Evolutionary conservation across 768 basidiomycete species (phyloP).

Genomic region (Tricholomella constricta): DNA sequence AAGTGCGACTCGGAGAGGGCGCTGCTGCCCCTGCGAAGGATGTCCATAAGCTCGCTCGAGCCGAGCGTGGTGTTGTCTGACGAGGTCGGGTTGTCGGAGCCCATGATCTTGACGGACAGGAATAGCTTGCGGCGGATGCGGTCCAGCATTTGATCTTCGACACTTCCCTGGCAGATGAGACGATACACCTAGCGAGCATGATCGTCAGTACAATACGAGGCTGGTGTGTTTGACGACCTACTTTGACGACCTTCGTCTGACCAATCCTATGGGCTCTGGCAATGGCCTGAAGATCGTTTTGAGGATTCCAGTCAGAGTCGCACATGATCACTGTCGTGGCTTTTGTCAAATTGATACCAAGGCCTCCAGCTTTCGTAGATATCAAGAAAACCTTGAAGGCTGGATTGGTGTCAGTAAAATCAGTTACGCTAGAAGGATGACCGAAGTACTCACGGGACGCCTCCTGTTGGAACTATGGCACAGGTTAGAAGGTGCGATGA

Average conservation of each 20-base stretch:
- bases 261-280: conserved; percentile 84
- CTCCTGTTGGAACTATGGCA: conserved; percentile 56
- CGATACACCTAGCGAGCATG: conserved; percentile 55
- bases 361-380: conserved; percentile 71
- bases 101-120: conserved; percentile 65
- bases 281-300: conserved; percentile 86
- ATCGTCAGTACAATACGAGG: background rate
- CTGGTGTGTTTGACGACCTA: conserved; percentile 17
- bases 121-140: conserved; percentile 72
- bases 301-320: conserved; percentile 69
- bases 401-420: conserved; percentile 16
- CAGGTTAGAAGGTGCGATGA: background rate
- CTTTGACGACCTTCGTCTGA: conserved; percentile 71
- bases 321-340: conserved; percentile 82
- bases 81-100: conserved; percentile 30
- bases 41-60: conserved; percentile 51
- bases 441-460: conserved; percentile 44
- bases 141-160: conserved; percentile 78
- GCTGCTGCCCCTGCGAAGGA: conserved; percentile 59
- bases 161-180: conserved; percentile 66
- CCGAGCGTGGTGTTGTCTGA: conserved; percentile 32
- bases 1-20: conserved; percentile 47
- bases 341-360: conserved; percentile 82
- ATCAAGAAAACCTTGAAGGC: conserved; percentile 71
- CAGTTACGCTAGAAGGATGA: no score